Conservation (phyloP, 257 asterid species). For the Solanum tacnaense region DNA sequence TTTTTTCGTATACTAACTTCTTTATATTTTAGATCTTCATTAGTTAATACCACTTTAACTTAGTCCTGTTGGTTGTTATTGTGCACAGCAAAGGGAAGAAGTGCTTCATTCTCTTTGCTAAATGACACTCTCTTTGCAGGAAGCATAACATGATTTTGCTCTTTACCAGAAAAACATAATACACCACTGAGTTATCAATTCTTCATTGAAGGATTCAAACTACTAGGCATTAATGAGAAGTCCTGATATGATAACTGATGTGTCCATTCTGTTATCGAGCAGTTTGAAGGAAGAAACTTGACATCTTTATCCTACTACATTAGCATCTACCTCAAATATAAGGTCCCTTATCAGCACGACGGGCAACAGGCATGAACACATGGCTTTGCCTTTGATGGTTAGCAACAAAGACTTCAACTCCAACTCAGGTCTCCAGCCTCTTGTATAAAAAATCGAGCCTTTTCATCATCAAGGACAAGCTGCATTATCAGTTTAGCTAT, state of each 20-base stretch:
- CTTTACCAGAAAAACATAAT: background rate
- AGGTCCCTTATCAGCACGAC: background rate
- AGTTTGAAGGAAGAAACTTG: background rate
- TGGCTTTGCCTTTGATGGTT: background rate
- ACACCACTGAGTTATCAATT: background rate
- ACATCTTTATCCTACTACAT: background rate
- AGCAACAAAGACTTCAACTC: background rate
- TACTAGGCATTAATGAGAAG: background rate
- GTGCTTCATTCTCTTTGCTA: background rate
- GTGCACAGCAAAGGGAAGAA: background rate
- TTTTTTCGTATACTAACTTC: no score
- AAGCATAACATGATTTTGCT: background rate
- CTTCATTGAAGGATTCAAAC: background rate
- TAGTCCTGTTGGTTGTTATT: background rate
- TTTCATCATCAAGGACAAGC: background rate
- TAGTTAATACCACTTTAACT: no score
- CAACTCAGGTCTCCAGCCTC: background rate
- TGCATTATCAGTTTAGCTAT: background rate
- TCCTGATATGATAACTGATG: background rate
- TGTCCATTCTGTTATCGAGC: background rate
- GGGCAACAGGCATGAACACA: background rate
- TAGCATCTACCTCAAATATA: background rate
- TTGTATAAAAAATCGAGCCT: background rate
- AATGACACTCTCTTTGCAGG: background rate
- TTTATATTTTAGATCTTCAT: no score